These are phyloP conservation scores for Bryoglossum gracile DNA, from an alignment of 495 filamentous ascomycete species.

Conservation along the genomic window DNA sequence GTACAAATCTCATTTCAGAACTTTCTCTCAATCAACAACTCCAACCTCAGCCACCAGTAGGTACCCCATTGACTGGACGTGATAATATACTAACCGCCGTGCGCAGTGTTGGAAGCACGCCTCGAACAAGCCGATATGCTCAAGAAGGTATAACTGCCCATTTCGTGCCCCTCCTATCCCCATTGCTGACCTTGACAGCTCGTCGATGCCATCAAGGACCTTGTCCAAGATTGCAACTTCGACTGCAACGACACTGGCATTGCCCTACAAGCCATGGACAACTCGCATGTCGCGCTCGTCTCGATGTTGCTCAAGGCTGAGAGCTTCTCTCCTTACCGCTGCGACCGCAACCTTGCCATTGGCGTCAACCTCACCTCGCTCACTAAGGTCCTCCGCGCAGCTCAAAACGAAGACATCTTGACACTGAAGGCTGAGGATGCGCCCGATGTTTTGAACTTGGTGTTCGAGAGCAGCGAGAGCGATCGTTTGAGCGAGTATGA, in stretches of 20 bases:
- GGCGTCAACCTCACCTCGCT: slow-evolving; percentile 94
- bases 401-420: slow-evolving; percentile 90
- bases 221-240: slow-evolving; percentile 99
- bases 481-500: slow-evolving; percentile 97
- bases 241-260: slow-evolving; percentile 99
- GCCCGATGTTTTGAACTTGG: slow-evolving; percentile 88
- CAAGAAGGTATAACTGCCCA: slow-evolving; percentile 67
- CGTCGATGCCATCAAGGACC: slow-evolving; percentile 97
- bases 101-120: slow-evolving; percentile 90
- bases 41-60: not conserved
- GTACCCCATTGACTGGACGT: not conserved
- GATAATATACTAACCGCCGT: no score
- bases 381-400: slow-evolving; percentile 92
- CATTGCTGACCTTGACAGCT: slow-evolving; percentile 47
- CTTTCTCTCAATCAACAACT: no score
- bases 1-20: no score
- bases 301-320: slow-evolving; percentile 98
- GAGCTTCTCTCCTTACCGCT: slow-evolving; percentile 92
- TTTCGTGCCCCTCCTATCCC: not conserved
- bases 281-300: slow-evolving; percentile 97
- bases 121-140: slow-evolving; percentile 89
- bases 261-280: slow-evolving; percentile 99
- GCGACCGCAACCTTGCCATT: slow-evolving; percentile 97
- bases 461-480: slow-evolving; percentile 86
- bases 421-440: slow-evolving; percentile 97